phyloP scores from a whole-genome alignment of 352 stramenopile genomes.

The Globisporangium acanthophoron region DNA sequence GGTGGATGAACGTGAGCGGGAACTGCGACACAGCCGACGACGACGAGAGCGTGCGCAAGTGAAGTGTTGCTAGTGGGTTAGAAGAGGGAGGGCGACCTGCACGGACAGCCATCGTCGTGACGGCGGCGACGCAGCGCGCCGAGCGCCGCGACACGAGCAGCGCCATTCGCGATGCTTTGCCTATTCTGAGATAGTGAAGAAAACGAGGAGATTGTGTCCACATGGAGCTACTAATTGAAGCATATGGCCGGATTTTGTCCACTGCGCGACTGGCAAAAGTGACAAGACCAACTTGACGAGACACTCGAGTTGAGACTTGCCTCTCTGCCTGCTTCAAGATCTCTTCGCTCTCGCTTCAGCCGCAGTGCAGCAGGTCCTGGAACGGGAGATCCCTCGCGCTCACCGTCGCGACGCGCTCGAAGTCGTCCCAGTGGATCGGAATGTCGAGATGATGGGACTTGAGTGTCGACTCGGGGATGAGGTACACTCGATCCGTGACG shows the following conservation, averaged over 20 bases:
- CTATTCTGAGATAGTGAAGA: not conserved
- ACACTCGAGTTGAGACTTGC: no score
- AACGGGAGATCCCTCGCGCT: not conserved
- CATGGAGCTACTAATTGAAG: no score
- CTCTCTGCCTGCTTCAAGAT: no score
- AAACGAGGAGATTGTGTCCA: not conserved
- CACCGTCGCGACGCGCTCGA: not conserved
- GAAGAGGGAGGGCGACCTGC: not conserved
- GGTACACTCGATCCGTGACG: not conserved
- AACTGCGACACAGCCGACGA: conserved; percentile 1
- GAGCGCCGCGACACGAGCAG: not conserved
- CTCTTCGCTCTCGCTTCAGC: not conserved
- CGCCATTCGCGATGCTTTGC: not conserved
- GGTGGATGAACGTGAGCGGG: conserved; percentile 29
- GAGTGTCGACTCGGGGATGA: not conserved
- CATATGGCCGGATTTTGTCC: no score
- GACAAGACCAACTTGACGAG: no score
- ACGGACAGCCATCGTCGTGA: no score
- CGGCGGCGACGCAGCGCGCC: no score
- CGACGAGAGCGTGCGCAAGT: not conserved
- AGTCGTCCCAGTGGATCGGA: not conserved
- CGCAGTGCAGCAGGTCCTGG: not conserved
- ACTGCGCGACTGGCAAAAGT: no score
- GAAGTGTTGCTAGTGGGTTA: not conserved
- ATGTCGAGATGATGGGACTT: not conserved